A percentile compares a stretch with the other conserved stretches of the same genome.
Evolutionary conservation across 2,329 filamentous ascomycete species (phyloP).

Genomic region (Trichoderma pleuroti): DNA sequence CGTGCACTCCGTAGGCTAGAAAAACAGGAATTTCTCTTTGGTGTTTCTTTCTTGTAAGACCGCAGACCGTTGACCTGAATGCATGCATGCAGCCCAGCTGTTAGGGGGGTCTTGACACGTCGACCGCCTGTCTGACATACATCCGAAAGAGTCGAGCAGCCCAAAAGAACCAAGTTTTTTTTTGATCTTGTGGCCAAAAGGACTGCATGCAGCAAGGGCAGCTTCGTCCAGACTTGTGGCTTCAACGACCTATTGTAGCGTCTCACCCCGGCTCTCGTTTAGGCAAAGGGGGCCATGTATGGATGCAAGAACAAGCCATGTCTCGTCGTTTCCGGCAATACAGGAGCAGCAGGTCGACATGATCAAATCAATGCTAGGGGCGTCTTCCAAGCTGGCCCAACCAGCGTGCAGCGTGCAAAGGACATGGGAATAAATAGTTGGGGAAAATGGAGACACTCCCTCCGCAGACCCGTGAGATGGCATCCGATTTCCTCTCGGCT

Average conservation of each 20-base stretch:
- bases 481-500: slow-evolving; percentile 2
- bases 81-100: not conserved
- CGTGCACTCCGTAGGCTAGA: no score
- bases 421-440: not conserved
- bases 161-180: not conserved
- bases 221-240: not conserved
- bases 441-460: not conserved
- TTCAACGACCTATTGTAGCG: not conserved
- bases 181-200: slow-evolving; percentile 4
- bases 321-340: not conserved
- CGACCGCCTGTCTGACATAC: slow-evolving; percentile 7
- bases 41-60: not conserved
- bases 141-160: not conserved
- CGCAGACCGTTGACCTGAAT: not conserved
- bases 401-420: not conserved
- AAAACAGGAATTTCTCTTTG: no score
- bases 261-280: slow-evolving; percentile 12
- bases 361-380: not conserved
- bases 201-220: not conserved
- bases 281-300: not conserved
- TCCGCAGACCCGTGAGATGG: not conserved
- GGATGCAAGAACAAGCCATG: not conserved
- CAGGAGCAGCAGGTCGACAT: not conserved
- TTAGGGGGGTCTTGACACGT: slow-evolving; percentile 9
- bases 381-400: not conserved